Conservation (phyloP, 257 asterid species). For the Mentha longifolia region DNA sequence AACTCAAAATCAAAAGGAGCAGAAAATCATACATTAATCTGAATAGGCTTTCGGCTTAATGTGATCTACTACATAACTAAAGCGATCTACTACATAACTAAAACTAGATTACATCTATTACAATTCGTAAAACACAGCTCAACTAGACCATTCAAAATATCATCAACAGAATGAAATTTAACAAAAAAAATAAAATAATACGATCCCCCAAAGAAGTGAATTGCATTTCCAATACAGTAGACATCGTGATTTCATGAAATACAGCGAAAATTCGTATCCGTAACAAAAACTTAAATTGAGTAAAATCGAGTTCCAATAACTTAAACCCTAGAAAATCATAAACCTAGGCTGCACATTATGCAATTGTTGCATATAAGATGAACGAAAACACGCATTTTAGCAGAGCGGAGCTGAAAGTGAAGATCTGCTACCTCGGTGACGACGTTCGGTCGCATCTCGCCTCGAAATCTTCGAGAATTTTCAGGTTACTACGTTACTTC, state of each 20-base stretch:
- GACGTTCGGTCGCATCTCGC: slow-evolving; percentile 75
- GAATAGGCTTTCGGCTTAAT: slow-evolving; percentile 5
- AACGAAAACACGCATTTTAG: slow-evolving; percentile 20
- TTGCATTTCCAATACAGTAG: slow-evolving; percentile 16
- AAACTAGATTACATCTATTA: not conserved
- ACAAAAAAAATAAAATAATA: not conserved
- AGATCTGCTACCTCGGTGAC: slow-evolving; percentile 73
- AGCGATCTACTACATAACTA: not conserved
- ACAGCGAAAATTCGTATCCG: not conserved
- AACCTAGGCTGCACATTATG: slow-evolving; percentile 34
- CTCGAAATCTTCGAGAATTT: slow-evolving; percentile 45
- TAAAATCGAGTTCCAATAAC: slow-evolving; percentile 23
- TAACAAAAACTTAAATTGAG: slow-evolving; percentile 1
- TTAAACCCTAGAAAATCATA: slow-evolving; percentile 31
- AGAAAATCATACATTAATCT: not conserved
- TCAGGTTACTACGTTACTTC: slow-evolving; percentile 27
- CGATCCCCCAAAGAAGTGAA: not conserved
- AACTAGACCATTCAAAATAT: not conserved
- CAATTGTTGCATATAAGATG: not conserved
- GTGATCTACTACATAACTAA: not conserved
- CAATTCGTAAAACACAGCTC: not conserved
- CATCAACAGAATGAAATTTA: not conserved
- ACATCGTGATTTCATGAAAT: not conserved
- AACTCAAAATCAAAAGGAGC: slow-evolving; percentile 25
- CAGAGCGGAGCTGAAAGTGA: slow-evolving; percentile 12